phyloP scores from a whole-genome alignment of 1,284 basidiomycete species.

The Earliella scabrosa region DNA sequence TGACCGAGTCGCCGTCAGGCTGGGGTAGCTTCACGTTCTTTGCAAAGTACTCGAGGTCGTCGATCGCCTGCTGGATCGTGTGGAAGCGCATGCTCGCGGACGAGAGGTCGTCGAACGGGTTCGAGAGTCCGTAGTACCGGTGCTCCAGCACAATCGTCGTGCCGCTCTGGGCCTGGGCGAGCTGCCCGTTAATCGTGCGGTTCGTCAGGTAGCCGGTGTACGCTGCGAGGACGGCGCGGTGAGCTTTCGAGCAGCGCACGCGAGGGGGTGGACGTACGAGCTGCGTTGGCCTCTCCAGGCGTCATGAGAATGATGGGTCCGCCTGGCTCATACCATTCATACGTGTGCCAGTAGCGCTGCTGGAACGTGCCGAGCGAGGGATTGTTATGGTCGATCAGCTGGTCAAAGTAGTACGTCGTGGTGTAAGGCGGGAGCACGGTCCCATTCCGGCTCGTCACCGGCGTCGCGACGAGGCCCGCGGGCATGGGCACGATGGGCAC shows the following conservation, averaged over 20 bases:
- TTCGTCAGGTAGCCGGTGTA: slow-evolving; percentile 67
- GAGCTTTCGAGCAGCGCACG: too few species aligned
- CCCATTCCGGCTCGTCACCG: slow-evolving; percentile 31
- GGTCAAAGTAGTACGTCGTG: slow-evolving; percentile 64
- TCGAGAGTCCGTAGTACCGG: slow-evolving; percentile 56
- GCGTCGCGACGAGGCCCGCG: slow-evolving; percentile 8
- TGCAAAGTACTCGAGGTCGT: slow-evolving; percentile 74
- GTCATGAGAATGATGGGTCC: slow-evolving; percentile 71
- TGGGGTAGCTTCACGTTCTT: slow-evolving; percentile 68
- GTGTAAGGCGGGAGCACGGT: slow-evolving; percentile 34
- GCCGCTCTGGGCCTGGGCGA: slow-evolving; percentile 70
- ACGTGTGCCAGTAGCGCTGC: slow-evolving; percentile 73
- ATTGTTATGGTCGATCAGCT: slow-evolving; percentile 74
- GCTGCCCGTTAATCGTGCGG: slow-evolving; percentile 62
- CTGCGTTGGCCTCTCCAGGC: slow-evolving; percentile 48
- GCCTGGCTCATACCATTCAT: slow-evolving; percentile 63
- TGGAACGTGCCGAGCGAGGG: slow-evolving; percentile 77
- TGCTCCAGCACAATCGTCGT: slow-evolving; percentile 65
- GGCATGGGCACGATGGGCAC: slow-evolving; percentile 22
- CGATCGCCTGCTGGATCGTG: slow-evolving; percentile 73
- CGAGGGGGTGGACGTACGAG: slow-evolving; percentile 47
- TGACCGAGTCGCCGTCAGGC: slow-evolving; percentile 62
- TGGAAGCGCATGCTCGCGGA: slow-evolving; percentile 59
- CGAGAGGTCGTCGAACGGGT: slow-evolving; percentile 65
- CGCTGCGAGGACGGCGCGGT: too few species aligned